Evolutionary conservation across 202 grass and related monocot genomes (phyloP).

Genomic region (Bolboschoenoplectus hybrid): DNA sequence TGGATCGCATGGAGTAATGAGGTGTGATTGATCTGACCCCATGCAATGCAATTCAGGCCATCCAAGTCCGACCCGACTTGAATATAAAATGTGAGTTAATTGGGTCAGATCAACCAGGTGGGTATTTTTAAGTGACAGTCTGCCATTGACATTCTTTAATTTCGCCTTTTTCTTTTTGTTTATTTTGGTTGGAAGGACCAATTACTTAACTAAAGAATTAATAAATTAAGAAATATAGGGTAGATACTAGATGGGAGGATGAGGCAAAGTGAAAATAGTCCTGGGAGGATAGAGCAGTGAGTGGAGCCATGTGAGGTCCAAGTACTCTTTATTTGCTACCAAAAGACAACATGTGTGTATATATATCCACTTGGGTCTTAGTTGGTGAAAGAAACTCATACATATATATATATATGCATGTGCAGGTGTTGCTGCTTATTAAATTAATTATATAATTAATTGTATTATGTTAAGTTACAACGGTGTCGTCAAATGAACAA

Average conservation of each 20-base stretch:
- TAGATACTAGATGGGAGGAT: neutral
- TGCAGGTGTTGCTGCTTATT: conserved; percentile 17
- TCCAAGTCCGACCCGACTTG: neutral
- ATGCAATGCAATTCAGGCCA: no score
- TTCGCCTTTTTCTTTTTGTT: neutral
- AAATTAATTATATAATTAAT: conserved; percentile 2
- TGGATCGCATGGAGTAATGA: neutral
- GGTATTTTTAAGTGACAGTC: conserved; percentile 33
- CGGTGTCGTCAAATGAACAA: neutral
- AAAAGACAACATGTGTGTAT: conserved; percentile 38
- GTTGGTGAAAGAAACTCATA: conserved; percentile 18
- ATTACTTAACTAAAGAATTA: no score
- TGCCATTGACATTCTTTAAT: conserved; percentile 29
- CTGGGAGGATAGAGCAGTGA: neutral
- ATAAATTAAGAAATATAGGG: neutral
- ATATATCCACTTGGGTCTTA: neutral
- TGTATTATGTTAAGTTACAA: neutral
- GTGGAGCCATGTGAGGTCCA: conserved; percentile 33
- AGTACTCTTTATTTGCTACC: conserved; percentile 29
- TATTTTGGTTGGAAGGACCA: no score
- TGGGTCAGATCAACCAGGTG: conserved; percentile 23
- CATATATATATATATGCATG: neutral
- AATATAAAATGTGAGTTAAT: conserved; percentile 11
- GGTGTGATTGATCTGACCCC: neutral
- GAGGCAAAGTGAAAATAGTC: conserved; percentile 26